These are phyloP conservation scores for Kewa caespitosa DNA, from an alignment of 179 eudicot species.

Conservation along the genomic window DNA sequence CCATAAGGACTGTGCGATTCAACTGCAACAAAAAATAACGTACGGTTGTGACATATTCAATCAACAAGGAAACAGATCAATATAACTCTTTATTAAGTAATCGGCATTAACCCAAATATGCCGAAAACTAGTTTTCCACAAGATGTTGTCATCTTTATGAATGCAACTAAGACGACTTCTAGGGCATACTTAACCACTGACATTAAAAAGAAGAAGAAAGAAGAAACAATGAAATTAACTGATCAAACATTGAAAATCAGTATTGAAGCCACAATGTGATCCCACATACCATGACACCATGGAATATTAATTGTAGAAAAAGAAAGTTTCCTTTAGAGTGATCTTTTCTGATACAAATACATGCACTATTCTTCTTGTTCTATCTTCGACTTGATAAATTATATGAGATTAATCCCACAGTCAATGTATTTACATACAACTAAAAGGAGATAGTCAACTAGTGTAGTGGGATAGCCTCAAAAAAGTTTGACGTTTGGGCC, in stretches of 20 bases:
- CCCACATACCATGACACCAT: background rate
- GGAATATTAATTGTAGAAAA: background rate
- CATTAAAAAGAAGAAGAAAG: background rate
- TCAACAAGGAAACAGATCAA: background rate
- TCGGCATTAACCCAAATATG: constrained; percentile 1
- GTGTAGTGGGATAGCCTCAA: background rate
- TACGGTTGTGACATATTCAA: background rate
- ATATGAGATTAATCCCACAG: background rate
- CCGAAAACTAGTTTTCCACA: background rate
- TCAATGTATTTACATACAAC: background rate
- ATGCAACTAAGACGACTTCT: background rate
- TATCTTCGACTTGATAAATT: background rate
- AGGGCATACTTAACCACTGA: background rate
- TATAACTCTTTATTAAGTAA: background rate
- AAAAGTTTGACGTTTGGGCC: background rate
- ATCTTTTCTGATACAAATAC: background rate
- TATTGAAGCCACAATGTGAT: background rate
- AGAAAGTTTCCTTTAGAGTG: background rate
- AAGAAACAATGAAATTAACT: background rate
- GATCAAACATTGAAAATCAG: background rate
- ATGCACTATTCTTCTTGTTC: background rate
- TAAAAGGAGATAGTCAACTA: background rate
- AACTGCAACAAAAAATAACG: constrained; percentile 38
- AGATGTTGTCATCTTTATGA: constrained; percentile 2
- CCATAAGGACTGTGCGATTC: constrained; percentile 87